Conservation (phyloP, 768 basidiomycete species). For the Mrakia hoshinonis region DNA sequence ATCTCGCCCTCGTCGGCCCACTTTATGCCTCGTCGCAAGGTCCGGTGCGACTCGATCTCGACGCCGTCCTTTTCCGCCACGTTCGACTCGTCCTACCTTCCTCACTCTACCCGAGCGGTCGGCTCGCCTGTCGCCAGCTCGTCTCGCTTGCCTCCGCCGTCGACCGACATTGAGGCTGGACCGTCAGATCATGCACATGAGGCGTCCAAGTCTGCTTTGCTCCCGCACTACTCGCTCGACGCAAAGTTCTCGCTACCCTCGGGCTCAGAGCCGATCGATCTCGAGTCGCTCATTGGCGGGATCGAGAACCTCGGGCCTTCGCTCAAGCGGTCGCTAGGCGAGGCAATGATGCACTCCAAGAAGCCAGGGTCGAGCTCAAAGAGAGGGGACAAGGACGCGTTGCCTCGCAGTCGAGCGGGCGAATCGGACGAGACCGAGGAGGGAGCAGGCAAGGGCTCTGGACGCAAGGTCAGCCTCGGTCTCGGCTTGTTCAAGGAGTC, state of each 20-base stretch:
- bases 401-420: conserved; percentile 33
- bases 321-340: conserved; percentile 39
- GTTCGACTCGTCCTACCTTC: background rate
- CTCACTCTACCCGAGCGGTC: background rate
- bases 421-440: conserved; percentile 31
- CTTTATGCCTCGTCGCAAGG: conserved; percentile 11
- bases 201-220: background rate
- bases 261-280: conserved; percentile 15
- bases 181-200: background rate
- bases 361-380: conserved; percentile 22
- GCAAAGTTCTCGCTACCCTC: conserved; percentile 34
- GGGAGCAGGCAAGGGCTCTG: conserved; percentile 32
- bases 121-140: background rate
- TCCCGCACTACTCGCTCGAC: conserved; percentile 40
- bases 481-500: conserved; percentile 44
- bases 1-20: conserved; percentile 1
- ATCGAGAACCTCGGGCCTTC: conserved; percentile 15
- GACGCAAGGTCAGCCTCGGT: conserved; percentile 43
- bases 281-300: conserved; percentile 19
- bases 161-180: background rate
- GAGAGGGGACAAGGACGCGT: conserved; percentile 31
- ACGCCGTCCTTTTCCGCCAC: background rate
- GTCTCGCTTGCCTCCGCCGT: background rate
- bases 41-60: conserved; percentile 18
- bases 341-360: conserved; percentile 34